Evolutionary conservation across 768 basidiomycete species (phyloP), one percentile per base, ranked within the genome.

Genomic region (Harrya chromipes): DNA sequence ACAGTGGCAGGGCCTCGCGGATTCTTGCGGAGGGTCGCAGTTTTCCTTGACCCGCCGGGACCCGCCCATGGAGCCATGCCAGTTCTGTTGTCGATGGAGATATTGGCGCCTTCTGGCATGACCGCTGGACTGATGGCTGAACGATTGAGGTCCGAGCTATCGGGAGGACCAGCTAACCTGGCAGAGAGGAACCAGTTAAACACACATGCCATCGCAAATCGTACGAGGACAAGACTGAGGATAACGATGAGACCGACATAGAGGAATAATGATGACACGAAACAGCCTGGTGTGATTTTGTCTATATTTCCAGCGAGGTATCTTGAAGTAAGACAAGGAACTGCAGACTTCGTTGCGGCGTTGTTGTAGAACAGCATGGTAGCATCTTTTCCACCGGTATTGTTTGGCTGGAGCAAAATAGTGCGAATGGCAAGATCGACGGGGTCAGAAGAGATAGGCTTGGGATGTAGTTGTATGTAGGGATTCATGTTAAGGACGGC

Each of bases 131-230:
- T 92, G 65, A 99, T 90, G 43, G 83, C 95, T 13, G 85, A 81
- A 38, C 91, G 79, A 55, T 85, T 83, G 31, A 97, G 76, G 44
- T 90, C 78, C 51, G 77, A 78, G 53, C 67, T 82, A 53, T 79
- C 79, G 0, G 90, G 90, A 21, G 90, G 82, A 11, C 83, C 82
- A 16, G 93, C 87, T 29, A 98, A 78, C 47, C 79, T 79, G 8
- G 80, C 81, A 10, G 94, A 94, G 42, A 98, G 72, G 74, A 91
- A 95, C 97, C 97, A 99, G 61, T 83, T 93, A 78, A 98, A 99
- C 36, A 95, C 68, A 67, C 91, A 91, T 1, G 97, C 97, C 95
- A 99, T 97, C 59, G 78, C 69, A 71, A 98, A 99, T 31, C 97
- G 90, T 27, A 91, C 84, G 54, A 97, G 70, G 27, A 99, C 90